These are phyloP conservation scores for Neospora caninum DNA, from an alignment of 169 alveolate genomes.

Conservation along the genomic window DNA sequence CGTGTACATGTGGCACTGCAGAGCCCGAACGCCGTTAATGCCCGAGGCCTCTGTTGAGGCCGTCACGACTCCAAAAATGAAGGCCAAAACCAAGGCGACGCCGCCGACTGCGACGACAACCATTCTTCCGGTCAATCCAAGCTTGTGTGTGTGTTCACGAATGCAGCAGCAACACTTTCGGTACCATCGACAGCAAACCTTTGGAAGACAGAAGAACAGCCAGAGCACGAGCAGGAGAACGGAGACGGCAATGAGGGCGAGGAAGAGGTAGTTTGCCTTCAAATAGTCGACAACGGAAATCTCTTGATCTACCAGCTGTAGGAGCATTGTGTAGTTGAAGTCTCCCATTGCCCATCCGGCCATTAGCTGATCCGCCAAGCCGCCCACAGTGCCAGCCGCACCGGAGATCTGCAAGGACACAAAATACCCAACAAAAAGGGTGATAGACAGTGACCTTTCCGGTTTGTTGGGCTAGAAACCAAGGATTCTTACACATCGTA, in stretches of 20 bases:
- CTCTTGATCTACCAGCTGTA: background rate
- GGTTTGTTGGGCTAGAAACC: too few species aligned
- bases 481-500: too few species aligned
- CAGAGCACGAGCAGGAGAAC: background rate
- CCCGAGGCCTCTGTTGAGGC: constrained; percentile 2
- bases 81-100: background rate
- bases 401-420: background rate
- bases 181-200: constrained; percentile 27
- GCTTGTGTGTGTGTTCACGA: background rate
- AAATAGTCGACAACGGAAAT: background rate
- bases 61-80: background rate
- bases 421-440: background rate
- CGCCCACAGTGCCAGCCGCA: background rate
- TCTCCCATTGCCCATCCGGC: background rate
- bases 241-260: background rate
- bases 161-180: constrained; percentile 27
- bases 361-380: background rate
- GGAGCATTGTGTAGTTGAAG: background rate
- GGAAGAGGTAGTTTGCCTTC: background rate
- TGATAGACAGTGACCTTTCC: too few species aligned
- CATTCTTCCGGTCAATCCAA: background rate
- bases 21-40: background rate
- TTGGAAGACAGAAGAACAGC: constrained; percentile 9
- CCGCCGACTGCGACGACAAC: background rate
- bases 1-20: constrained; percentile 33